Evolutionary conservation across 78 protist genomes (phyloP), one percentile per base, ranked within the genome.

Genomic region (Diacronema lutheri): DNA sequence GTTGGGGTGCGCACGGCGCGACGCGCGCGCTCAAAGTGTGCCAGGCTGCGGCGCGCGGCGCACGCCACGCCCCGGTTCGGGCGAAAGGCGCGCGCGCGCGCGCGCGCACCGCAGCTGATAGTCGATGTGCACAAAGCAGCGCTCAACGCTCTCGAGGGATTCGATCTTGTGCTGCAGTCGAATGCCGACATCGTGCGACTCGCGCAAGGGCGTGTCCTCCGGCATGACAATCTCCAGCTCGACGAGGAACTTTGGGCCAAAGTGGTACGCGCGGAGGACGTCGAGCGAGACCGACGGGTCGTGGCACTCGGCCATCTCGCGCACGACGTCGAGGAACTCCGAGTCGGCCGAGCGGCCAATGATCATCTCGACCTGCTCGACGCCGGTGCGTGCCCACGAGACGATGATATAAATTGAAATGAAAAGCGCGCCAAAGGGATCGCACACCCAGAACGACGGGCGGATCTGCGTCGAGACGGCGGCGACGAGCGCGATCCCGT

Each of bases 221-320:
- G 19, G 71, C 71, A 64, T 64, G 25, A 64, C 71, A 40, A 64
- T 64, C 71, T 64, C 71, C 5, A 64, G 16, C 71, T 64, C 71
- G 29, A 64, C 71, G 35, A 64, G 71, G 71, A 64, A 64, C 16
- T 14, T 5, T 10, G 35, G 40, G 40, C 71, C 71, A 31, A 64
- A 64, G 38, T 64, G 71, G 38, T 64, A 64, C 71, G 71, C 71
- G 25, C 71, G 71, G 23, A 29, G 14, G 25, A 31, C 2, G 71
- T 64, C 71, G 40, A 64, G 40, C 21, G 16, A 5, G 21, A 14
- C 14, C 9, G 37, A 3, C 21, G 71, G 71, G 38, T 64, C 71
- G 71, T 64, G 71, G 40, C 40, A 31, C 71, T 64, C 71, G 38
- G 71, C 71, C 29, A 64, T 64, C 35, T 64, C 71, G 35, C 71